Conservation (phyloP, 179 eudicot genomes). For the Vitellaria paradoxa region DNA sequence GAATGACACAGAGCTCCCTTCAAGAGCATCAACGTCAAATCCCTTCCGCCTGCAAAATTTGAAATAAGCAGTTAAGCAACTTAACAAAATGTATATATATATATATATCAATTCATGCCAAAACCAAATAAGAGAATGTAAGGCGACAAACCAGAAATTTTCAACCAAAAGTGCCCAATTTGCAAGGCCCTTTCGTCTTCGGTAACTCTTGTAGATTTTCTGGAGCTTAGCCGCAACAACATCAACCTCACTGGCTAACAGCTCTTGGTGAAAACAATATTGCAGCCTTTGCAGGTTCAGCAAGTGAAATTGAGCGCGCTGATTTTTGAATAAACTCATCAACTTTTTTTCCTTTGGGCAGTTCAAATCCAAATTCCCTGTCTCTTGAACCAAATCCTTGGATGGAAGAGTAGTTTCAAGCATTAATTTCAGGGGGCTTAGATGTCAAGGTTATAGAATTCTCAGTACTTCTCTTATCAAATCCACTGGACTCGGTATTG, state of each 20-base stretch:
- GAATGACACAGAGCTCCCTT: slow-evolving; percentile 73
- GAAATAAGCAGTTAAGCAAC: neutral
- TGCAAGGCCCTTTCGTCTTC: slow-evolving; percentile 54
- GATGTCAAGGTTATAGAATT: slow-evolving; percentile 27
- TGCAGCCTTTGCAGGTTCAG: slow-evolving; percentile 32
- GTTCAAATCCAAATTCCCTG: slow-evolving; percentile 10
- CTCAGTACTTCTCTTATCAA: slow-evolving; percentile 7
- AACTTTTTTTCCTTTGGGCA: neutral
- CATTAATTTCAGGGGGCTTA: slow-evolving; percentile 29
- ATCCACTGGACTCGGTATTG: neutral
- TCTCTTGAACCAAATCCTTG: slow-evolving; percentile 34
- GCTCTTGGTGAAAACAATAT: slow-evolving; percentile 45
- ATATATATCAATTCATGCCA: neutral
- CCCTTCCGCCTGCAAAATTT: slow-evolving; percentile 77
- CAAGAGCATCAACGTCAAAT: slow-evolving; percentile 76
- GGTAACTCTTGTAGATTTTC: slow-evolving; percentile 51
- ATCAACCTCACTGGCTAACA: slow-evolving; percentile 44
- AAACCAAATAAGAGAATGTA: neutral
- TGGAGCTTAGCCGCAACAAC: slow-evolving; percentile 56
- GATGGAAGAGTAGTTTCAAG: slow-evolving; percentile 33
- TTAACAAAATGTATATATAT: no score
- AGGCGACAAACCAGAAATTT: slow-evolving; percentile 43
- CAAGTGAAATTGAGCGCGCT: slow-evolving; percentile 20
- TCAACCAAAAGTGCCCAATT: slow-evolving; percentile 64
- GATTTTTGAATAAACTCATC: slow-evolving; percentile 9